Percentiles rank a stretch among this genome's conserved stretches.
phyloP scores from a whole-genome alignment of 441 rosid genomes.

The Omphalea diandra region DNA sequence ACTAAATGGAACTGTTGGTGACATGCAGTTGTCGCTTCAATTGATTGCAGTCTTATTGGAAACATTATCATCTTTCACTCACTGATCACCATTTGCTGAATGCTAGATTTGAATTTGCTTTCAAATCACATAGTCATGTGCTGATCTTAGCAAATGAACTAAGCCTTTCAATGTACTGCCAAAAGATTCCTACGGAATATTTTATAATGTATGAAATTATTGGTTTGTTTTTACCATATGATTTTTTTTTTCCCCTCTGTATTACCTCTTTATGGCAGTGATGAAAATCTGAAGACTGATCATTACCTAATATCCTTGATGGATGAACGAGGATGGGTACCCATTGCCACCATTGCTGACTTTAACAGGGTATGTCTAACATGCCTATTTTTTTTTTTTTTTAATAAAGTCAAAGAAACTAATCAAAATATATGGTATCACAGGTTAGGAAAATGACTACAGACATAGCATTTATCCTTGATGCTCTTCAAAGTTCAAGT shows the following conservation, averaged over 20 bases:
- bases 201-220: neutral
- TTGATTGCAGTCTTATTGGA: neutral
- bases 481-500: conserved; percentile 67
- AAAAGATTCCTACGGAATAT: neutral
- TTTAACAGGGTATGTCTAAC: conserved; percentile 75
- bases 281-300: conserved; percentile 77
- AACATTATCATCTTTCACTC: neutral
- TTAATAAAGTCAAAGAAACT: neutral
- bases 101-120: neutral
- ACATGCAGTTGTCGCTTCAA: neutral
- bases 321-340: conserved; percentile 96
- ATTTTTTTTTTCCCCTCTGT: conserved; percentile 9
- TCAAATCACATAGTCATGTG: neutral
- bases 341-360: conserved; percentile 61
- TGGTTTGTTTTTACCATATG: neutral
- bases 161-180: conserved; percentile 5
- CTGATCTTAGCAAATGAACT: neutral
- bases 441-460: conserved; percentile 87
- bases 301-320: conserved; percentile 66
- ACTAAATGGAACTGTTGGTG: neutral
- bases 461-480: conserved; percentile 65
- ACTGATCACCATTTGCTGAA: neutral
- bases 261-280: conserved; percentile 49
- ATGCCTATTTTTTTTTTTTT: neutral
- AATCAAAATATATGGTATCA: conserved; percentile 14